Conservation (phyloP, 2,329 filamentous ascomycete genomes). For the Venturia aucupariae region DNA sequence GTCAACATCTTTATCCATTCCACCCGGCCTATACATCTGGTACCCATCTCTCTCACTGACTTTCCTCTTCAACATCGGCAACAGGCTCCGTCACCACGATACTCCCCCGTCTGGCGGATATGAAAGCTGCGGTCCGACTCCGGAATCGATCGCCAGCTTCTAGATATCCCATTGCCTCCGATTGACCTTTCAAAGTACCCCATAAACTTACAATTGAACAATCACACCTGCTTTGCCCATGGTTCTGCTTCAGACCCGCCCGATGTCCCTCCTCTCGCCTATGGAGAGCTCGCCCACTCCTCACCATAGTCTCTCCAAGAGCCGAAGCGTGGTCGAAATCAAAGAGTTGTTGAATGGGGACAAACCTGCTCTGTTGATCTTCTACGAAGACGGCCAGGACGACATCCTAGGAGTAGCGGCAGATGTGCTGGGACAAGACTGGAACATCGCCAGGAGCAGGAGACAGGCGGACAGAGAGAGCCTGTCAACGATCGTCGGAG, state of each 20-base stretch:
- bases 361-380: conserved; percentile 14
- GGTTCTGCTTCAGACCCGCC: not conserved
- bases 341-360: conserved; percentile 13
- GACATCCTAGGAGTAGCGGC: conserved; percentile 13
- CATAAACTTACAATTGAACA: not conserved
- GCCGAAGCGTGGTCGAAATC: conserved; percentile 13
- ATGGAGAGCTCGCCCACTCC: conserved; percentile 10
- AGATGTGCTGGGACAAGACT: conserved; percentile 16
- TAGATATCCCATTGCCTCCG: not conserved
- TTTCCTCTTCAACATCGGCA: not conserved
- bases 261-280: not conserved
- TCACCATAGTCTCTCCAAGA: conserved; percentile 7
- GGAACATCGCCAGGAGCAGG: not conserved
- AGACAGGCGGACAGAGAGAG: conserved; percentile 5
- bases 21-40: conserved; percentile 1
- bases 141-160: not conserved
- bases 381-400: conserved; percentile 10
- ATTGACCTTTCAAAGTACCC: not conserved
- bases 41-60: not conserved
- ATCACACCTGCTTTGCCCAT: not conserved
- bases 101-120: not conserved
- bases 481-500: conserved; percentile 11
- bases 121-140: not conserved
- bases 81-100: not conserved
- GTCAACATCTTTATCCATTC: not conserved